Conservation (phyloP, 2,329 filamentous ascomycete genomes). For the Fusarium veterinarium region DNA sequence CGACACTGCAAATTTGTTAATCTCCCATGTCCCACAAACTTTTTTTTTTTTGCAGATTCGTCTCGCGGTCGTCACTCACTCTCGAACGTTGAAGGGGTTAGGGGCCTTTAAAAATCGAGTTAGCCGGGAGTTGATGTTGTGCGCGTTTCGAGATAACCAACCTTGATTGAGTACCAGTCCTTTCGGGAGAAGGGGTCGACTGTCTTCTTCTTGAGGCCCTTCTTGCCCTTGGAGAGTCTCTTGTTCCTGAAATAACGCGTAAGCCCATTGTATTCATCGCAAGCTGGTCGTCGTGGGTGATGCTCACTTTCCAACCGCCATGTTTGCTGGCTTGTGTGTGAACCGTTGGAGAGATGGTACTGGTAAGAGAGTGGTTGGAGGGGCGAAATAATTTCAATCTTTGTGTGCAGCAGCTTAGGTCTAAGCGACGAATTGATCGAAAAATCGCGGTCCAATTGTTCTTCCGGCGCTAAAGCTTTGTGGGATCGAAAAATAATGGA, state of each 20-base stretch:
- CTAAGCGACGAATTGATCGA: conserved; percentile 53
- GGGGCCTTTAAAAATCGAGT: conserved; percentile 72
- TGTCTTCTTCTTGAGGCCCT: conserved; percentile 99
- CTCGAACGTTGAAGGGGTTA: conserved; percentile 93
- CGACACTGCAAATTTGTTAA: conserved; percentile 75
- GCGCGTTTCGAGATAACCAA: conserved; percentile 49
- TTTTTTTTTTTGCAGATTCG: conserved; percentile 19
- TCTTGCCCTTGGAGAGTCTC: conserved; percentile 99
- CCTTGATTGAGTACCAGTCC: conserved; percentile 99
- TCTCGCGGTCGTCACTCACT: conserved; percentile 74
- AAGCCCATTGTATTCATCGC: conserved; percentile 31
- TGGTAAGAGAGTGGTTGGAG: conserved; percentile 54
- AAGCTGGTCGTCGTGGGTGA: conserved; percentile 22
- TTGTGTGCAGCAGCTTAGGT: conserved; percentile 55
- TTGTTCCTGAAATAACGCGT: conserved; percentile 79
- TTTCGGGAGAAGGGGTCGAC: conserved; percentile 97
- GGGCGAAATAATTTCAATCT: conserved; percentile 56
- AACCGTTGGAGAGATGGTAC: conserved; percentile 56
- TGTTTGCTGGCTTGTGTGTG: conserved; percentile 64
- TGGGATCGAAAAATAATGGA: conserved; percentile 27
- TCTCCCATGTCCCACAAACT: conserved; percentile 25
- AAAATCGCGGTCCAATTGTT: conserved; percentile 44
- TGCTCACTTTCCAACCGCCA: conserved; percentile 71
- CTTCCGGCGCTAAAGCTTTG: conserved; percentile 42
- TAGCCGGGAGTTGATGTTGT: conserved; percentile 19